Evolutionary conservation across 192 early-diverging fungal species (phyloP).

Genomic region (Hyaloraphidium curvatum): DNA sequence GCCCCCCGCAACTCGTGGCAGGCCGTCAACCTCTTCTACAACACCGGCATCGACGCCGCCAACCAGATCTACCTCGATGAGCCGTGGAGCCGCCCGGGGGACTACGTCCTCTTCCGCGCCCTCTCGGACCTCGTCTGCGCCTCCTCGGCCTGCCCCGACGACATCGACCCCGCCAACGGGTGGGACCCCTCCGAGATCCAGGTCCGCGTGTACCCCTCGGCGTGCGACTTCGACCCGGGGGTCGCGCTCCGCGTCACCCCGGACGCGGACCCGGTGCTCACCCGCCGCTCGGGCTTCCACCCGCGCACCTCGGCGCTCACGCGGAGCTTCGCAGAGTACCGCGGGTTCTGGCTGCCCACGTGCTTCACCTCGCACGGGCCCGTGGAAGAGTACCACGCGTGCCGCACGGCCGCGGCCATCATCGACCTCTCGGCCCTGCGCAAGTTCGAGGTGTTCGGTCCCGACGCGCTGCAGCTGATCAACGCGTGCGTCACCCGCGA

Average conservation of each 20-base stretch:
- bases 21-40: not conserved
- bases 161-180: not conserved
- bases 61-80: not conserved
- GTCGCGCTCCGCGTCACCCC: not conserved
- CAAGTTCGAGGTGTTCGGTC: not conserved
- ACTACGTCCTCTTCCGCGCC: not conserved
- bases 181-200: not conserved
- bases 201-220: not conserved
- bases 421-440: not conserved
- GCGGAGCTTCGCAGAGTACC: not conserved
- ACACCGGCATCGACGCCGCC: not conserved
- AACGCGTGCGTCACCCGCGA: not conserved
- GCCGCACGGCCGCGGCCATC: not conserved
- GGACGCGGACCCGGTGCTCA: not conserved
- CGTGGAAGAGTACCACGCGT: not conserved
- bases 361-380: not conserved
- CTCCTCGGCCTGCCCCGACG: not conserved
- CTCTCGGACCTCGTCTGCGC: not conserved
- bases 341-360: not conserved
- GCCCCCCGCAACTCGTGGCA: not conserved
- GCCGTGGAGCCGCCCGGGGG: not conserved
- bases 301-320: not conserved
- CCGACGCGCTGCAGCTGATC: not conserved
- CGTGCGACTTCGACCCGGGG: not conserved
- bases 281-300: not conserved